Conservation (phyloP, 176 grass and related monocot species). For the Ananas comosus region DNA sequence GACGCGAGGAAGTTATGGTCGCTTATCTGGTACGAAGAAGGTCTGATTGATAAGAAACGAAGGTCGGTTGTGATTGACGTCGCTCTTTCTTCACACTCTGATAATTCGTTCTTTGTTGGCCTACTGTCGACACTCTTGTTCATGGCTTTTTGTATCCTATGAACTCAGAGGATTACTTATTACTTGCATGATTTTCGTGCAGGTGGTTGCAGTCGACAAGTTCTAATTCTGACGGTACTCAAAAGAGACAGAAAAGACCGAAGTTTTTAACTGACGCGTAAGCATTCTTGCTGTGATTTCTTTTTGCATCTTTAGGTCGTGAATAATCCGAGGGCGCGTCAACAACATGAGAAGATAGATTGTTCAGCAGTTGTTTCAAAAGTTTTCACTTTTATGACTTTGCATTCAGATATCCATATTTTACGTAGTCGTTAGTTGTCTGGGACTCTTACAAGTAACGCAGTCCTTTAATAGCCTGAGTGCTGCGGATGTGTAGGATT, state of each 20-base stretch:
- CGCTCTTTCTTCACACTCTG: neutral
- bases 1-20: slow-evolving; percentile 23
- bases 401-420: no score
- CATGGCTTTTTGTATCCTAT: neutral
- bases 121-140: neutral
- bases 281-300: neutral
- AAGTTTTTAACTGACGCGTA: slow-evolving; percentile 24
- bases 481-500: no score
- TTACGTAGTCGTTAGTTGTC: no score
- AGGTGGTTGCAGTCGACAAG: slow-evolving; percentile 21
- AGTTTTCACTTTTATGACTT: no score
- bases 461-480: no score
- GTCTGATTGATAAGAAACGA: slow-evolving; percentile 17
- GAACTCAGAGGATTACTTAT: neutral
- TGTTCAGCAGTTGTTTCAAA: no score
- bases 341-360: neutral
- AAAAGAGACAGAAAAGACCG: slow-evolving; percentile 5
- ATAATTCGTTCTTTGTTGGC: neutral
- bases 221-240: neutral
- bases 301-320: neutral
- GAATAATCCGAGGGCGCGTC: slow-evolving; percentile 3
- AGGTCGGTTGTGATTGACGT: slow-evolving; percentile 10
- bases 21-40: slow-evolving; percentile 23
- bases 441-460: no score
- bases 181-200: slow-evolving; percentile 5